These are phyloP conservation scores for Exophiala sp. DNA, from an alignment of 2,329 filamentous ascomycete genomes.

Conservation along the genomic window DNA sequence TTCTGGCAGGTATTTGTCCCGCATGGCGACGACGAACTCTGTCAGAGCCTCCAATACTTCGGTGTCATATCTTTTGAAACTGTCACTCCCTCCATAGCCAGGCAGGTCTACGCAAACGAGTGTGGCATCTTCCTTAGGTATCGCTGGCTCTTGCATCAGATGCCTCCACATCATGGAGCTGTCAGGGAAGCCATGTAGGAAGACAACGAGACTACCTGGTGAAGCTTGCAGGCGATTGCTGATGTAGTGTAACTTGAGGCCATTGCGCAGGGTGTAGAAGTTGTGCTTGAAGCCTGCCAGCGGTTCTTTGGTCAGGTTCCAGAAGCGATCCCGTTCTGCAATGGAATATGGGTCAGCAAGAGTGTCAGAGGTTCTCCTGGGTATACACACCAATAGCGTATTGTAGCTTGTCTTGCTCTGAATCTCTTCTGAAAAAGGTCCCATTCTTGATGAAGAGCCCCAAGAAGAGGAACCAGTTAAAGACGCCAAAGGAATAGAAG, in stretches of 20 bases:
- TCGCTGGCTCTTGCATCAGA: slow-evolving; percentile 41
- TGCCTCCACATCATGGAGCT: slow-evolving; percentile 55
- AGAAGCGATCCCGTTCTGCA: slow-evolving; percentile 51
- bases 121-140: slow-evolving; percentile 40
- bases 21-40: slow-evolving; percentile 52
- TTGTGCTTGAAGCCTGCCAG: slow-evolving; percentile 46
- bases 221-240: slow-evolving; percentile 37
- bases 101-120: slow-evolving; percentile 57
- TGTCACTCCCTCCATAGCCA: slow-evolving; percentile 57
- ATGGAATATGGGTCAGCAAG: slow-evolving; percentile 3
- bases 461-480: slow-evolving; percentile 35
- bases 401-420: slow-evolving; percentile 40
- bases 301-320: slow-evolving; percentile 48
- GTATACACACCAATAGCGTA: slow-evolving; percentile 38
- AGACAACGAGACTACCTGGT: slow-evolving; percentile 43
- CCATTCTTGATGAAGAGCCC: slow-evolving; percentile 33
- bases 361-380: not conserved
- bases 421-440: slow-evolving; percentile 36
- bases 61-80: slow-evolving; percentile 48
- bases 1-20: slow-evolving; percentile 40
- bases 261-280: slow-evolving; percentile 49
- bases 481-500: slow-evolving; percentile 33
- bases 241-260: slow-evolving; percentile 55
- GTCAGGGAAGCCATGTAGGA: slow-evolving; percentile 60
- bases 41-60: slow-evolving; percentile 52